phyloP scores from a whole-genome alignment of 441 rosid genomes.

The Theobroma grandiflorum region DNA sequence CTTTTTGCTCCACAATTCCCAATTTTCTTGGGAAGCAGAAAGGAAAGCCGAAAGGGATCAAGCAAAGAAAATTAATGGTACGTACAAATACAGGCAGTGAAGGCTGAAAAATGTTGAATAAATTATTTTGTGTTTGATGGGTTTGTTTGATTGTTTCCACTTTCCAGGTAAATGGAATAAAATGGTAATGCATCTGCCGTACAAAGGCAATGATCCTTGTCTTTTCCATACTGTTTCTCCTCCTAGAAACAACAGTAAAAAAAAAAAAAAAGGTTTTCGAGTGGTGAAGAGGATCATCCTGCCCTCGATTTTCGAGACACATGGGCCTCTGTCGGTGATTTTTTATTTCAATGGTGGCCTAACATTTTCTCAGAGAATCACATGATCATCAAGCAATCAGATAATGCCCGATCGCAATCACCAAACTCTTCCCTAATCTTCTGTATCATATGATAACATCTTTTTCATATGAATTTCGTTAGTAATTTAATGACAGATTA shows the following conservation, averaged over 20 bases:
- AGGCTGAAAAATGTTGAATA: neutral
- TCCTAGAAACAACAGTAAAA: neutral
- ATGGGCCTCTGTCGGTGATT: constrained; percentile 41
- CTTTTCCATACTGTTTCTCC: neutral
- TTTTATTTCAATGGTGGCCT: neutral
- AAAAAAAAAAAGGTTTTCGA: neutral
- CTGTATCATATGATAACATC: no score
- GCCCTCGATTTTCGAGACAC: constrained; percentile 31
- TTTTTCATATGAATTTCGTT: no score
- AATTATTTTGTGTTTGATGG: neutral
- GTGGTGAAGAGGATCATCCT: neutral
- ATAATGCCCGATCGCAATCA: no score
- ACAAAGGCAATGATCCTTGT: neutral
- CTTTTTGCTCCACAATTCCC: neutral
- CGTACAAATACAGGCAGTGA: neutral
- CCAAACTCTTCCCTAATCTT: no score
- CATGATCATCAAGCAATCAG: no score
- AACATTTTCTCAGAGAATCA: no score
- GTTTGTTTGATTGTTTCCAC: neutral
- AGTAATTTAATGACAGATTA: no score
- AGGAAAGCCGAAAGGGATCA: neutral
- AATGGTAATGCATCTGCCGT: neutral
- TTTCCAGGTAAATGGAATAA: neutral
- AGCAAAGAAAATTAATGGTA: neutral
- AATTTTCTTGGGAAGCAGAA: neutral